Evolutionary conservation across 768 basidiomycete species (phyloP), one percentile per base, ranked within the genome.

Genomic region (Rossbeevera mucosa): DNA sequence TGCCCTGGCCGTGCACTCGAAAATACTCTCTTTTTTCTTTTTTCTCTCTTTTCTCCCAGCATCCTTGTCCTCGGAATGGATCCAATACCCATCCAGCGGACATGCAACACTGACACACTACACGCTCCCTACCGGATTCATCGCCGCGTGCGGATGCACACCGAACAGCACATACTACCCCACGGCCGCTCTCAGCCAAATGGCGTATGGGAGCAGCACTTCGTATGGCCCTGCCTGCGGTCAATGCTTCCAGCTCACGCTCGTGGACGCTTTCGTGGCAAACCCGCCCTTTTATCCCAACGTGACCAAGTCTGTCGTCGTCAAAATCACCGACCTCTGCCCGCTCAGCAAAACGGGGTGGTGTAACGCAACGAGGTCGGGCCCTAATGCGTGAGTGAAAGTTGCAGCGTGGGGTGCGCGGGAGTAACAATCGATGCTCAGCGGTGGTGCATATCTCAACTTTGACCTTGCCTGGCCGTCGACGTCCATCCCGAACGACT

Each of bases 401-500:
- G n/a, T 31, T 46, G 11, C 6, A n/a, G 5, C 24, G 13, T 36
- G 28, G n/a, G 21, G 18, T 14, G 21, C 14, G 26, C 51, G 28
- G 48, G 43, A n/a, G 44, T 56, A 47, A 48, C n/a, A 20, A 24
- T 36, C 4, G 28, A 30, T 36, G 36, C 44, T 30, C 56, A 91
- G 88, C 44, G 86, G 79, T 33, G 87, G 86, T 6, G 73, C 74
- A 45, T 81, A 77, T 59, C 74, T 92, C 52, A 91, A 92, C 62
- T 91, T 93, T 66, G 90, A 93, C 68, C 81, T 92, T 47, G 82
- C 86, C 38, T 91, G 76, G 66, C 90, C 89, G 2, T 90, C 89
- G 5, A 58, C 62, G 2, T 81, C 86, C 16, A 88, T 91, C 52
- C 79, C 88, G 26, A 66, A 72, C 44, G 73, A 80, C 58, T 93